Evolutionary conservation across 208 protist species (phyloP), one percentile per base, ranked within the genome.

Genomic region (Zelonia costaricensis): DNA sequence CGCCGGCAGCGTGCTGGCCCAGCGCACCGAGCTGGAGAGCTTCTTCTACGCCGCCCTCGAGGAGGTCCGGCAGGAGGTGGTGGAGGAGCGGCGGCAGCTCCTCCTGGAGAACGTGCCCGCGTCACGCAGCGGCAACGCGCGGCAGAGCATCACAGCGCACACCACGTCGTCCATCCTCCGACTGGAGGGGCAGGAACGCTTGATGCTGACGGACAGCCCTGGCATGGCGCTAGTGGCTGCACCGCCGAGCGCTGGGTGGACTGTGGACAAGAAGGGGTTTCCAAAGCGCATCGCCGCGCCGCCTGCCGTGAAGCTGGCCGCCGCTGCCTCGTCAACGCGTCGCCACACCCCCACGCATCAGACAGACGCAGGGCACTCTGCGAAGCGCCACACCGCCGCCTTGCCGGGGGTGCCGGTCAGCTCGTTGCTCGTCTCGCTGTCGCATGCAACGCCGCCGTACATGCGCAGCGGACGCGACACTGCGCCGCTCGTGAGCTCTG

Each of bases 21-120:
- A 88, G 53, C 88, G 89, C 22, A 76, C 71, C 16, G 93, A 96
- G 28, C 70, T 97, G 25, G 85, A 97, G 62, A 38, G 57, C 20
- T 97, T 95, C 55, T 97, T 97, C 71, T 66, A 90, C 59, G 80
- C 79, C 2, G 91, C 93, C 0, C 67, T 97, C 18, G 57, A 53
- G 1, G 76, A 95, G 40, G 91, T 97, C n/a, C 81, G 84, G 6
- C 33, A 44, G 20, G 68, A 84, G 25, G 63, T 87, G 22, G 40
- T 89, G 18, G 65, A 78, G 51, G 88, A 96, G 68, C 76, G 83
- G 1, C 78, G 75, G 0, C 58, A 67, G 38, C 20, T 27, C 16
- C 49, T 78, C 1, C 8, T 62, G 13, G 35, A 62, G 31, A 31
- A 33, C 20, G 49, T 44, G 18, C 4, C 20, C 13, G 40, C 60